Evolutionary conservation across 2,329 filamentous ascomycete species (phyloP), one percentile per base, ranked within the genome.

Genomic region (Pseudocercospora vitis): DNA sequence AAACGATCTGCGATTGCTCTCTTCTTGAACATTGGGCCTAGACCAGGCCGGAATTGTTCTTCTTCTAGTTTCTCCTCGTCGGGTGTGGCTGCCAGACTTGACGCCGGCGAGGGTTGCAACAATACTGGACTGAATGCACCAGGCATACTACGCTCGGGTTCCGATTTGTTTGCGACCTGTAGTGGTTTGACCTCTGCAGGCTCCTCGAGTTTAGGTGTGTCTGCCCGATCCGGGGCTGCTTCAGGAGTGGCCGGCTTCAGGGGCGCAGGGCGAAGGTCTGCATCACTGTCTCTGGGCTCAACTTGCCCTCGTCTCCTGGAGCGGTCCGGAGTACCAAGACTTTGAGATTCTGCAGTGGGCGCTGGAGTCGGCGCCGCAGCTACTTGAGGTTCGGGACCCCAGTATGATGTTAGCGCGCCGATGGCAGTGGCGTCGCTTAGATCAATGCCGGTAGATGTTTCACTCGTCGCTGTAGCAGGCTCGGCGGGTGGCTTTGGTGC

Each of bases 21-120:
- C 58, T 86, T 83, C 71, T 89, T 92, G 64, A 96, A 87, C 91
- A 96, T 96, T 1, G 91, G 89, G 0, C 90, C 90, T 5, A 95
- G 79, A 1, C 90, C 91, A 14, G 90, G 89, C n/a, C 89, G 78
- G 60, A 79, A 76, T 24, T 72, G 70, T 39, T 80, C 78, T 31
- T 59, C 58, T 45, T 60, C 55, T 4, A 49, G 51, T 19, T 49
- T 55, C 42, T 65, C 65, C 12, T 59, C 58, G 2, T 48, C 40
- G 7, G 62, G 61, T 3, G 61, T 56, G 23, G 35, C 53, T 11
- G 58, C 52, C n/a, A 58, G 53, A 16, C 52, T 58, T 26, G 54
- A 48, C 5, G 50, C 31, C 24, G 56, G 33, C 16, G 37, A 18
- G 7, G 54, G 50, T n/a, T 49, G 31, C 21, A 52, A 45, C 12